Evolutionary conservation across 805 yeast genomes (phyloP).

Genomic region (Ogataea paraovalis): DNA sequence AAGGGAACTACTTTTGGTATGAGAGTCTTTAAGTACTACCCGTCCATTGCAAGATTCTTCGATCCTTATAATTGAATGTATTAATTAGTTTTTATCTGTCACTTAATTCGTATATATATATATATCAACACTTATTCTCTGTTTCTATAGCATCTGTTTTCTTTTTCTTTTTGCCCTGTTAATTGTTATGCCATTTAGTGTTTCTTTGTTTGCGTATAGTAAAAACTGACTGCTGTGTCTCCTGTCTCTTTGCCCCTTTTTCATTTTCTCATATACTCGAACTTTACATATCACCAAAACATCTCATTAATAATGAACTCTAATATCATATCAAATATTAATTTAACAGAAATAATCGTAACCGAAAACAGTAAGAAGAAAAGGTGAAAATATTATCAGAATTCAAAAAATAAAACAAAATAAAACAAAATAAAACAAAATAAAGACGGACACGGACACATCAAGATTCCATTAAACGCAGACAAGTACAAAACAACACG

Average conservation of each 20-base stretch:
- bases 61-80: conserved; percentile 37
- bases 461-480: background rate
- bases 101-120: background rate
- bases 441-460: background rate
- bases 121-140: background rate
- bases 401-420: background rate
- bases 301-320: background rate
- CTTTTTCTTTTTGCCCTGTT: too few species aligned
- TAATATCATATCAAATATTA: background rate
- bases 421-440: background rate
- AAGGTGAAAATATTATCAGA: background rate
- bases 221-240: too few species aligned
- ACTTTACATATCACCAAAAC: background rate
- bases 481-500: too few species aligned
- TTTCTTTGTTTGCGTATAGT: too few species aligned
- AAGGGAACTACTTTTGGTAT: conserved; percentile 55
- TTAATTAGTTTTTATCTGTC: background rate
- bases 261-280: too few species aligned
- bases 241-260: background rate
- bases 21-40: conserved; percentile 50
- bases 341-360: background rate
- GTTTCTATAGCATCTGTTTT: background rate
- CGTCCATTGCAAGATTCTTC: conserved; percentile 49
- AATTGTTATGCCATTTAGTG: too few species aligned
- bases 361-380: background rate